A percentile compares a stretch with the other conserved stretches of the same genome.
Conservation (phyloP, 208 protist species). For the Trypanosomatidae sp. region DNA sequence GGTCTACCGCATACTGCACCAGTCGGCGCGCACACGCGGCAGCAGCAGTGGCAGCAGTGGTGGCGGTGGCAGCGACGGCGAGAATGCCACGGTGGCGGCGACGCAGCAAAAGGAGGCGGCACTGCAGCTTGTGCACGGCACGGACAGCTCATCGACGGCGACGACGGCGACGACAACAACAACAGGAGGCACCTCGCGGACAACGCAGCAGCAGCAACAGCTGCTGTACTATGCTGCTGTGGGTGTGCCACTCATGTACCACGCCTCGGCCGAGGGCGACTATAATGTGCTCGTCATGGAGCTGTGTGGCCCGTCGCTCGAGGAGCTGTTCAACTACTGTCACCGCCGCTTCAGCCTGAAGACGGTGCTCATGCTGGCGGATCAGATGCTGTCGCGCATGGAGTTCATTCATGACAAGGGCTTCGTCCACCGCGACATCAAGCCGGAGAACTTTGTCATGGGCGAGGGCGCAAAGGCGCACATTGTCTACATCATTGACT, state of each 20-base stretch:
- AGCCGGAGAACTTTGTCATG: slow-evolving; percentile 87
- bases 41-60: too few relatives aligned
- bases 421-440: slow-evolving; percentile 85
- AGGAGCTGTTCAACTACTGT: slow-evolving; percentile 88
- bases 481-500: slow-evolving; percentile 95
- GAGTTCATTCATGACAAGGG: slow-evolving; percentile 74
- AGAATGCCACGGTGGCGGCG: slow-evolving; percentile 3
- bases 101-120: too few relatives aligned
- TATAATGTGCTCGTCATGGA: slow-evolving; percentile 96
- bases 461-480: slow-evolving; percentile 36
- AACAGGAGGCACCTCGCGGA: not conserved
- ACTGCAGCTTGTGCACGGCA: too few relatives aligned
- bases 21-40: too few relatives aligned
- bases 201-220: not conserved
- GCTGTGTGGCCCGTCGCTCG: slow-evolving; percentile 79
- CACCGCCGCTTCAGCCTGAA: slow-evolving; percentile 95
- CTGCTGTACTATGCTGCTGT: slow-evolving; percentile 5
- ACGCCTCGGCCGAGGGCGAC: slow-evolving; percentile 93
- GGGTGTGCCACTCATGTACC: slow-evolving; percentile 95
- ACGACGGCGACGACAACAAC: not conserved
- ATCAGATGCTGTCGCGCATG: slow-evolving; percentile 93
- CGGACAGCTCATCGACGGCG: too few relatives aligned
- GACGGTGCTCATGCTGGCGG: slow-evolving; percentile 99
- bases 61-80: slow-evolving; percentile 1
- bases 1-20: slow-evolving; percentile 73